Conservation (phyloP, 768 basidiomycete species). For the Tylopilus felleus region DNA sequence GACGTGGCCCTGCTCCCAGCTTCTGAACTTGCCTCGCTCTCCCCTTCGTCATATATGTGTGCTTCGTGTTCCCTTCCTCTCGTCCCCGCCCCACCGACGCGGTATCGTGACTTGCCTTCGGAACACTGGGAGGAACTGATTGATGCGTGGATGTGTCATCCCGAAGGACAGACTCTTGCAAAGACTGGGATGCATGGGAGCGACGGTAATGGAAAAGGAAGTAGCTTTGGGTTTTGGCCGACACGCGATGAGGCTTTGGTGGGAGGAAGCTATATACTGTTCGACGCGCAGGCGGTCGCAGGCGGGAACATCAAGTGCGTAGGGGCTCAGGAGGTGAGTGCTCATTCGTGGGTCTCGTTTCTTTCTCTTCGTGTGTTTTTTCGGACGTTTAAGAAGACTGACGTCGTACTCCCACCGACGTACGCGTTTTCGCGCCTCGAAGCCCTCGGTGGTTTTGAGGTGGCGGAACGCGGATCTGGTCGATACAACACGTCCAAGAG, state of each 20-base stretch:
- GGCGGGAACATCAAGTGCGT: slow-evolving; percentile 26
- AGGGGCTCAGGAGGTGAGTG: slow-evolving; percentile 47
- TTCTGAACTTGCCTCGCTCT: slow-evolving; percentile 50
- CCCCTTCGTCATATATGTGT: slow-evolving; percentile 70
- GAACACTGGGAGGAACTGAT: slow-evolving; percentile 98
- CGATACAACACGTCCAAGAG: slow-evolving; percentile 96
- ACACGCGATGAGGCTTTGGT: slow-evolving; percentile 68
- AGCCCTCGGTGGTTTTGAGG: slow-evolving; percentile 59
- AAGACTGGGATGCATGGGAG: slow-evolving; percentile 35
- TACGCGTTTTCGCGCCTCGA: slow-evolving; percentile 28
- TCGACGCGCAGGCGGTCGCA: slow-evolving; percentile 59
- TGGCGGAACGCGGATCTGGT: slow-evolving; percentile 44
- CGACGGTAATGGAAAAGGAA: slow-evolving; percentile 19
- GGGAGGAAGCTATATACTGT: slow-evolving; percentile 85
- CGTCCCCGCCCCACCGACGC: slow-evolving; percentile 46
- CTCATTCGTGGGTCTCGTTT: slow-evolving; percentile 8
- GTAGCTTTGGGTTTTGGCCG: slow-evolving; percentile 74
- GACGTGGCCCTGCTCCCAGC: slow-evolving; percentile 62
- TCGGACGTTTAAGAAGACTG: slow-evolving; percentile 92
- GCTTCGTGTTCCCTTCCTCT: slow-evolving; percentile 77
- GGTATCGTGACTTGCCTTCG: slow-evolving; percentile 85
- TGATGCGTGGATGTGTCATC: slow-evolving; percentile 98
- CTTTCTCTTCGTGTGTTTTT: neutral
- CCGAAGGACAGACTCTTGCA: slow-evolving; percentile 71
- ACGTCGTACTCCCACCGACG: slow-evolving; percentile 72